Conservation (phyloP, 176 grass and related monocot genomes). For the Hordeum marinum region DNA sequence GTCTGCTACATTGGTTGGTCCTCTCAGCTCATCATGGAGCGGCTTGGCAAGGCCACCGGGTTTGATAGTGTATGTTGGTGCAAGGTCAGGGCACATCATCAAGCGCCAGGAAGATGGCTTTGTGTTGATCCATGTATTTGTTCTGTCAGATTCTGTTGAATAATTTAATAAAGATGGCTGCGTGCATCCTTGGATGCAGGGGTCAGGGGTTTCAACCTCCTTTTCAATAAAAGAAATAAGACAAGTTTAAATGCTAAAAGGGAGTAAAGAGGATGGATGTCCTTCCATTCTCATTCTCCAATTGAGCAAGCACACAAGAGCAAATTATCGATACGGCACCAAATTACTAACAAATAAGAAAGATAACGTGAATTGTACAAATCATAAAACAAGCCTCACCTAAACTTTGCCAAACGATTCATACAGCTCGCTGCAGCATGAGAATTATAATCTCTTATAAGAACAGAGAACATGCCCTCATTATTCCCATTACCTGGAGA, state of each 20-base stretch:
- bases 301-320: not conserved
- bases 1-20: no score
- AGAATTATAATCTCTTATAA: constrained; percentile 97
- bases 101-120: no score
- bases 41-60: no score
- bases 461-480: constrained; percentile 79
- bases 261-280: not conserved
- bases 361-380: not conserved
- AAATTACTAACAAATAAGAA: not conserved
- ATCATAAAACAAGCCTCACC: constrained; percentile 36
- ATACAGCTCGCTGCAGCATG: constrained; percentile 98
- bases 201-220: no score
- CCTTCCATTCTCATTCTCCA: constrained; percentile 5
- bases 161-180: no score
- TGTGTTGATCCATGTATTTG: no score
- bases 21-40: no score
- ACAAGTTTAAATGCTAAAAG: not conserved
- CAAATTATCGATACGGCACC: not conserved
- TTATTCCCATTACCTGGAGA: constrained; percentile 92
- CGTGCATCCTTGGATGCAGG: no score
- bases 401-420: constrained; percentile 97
- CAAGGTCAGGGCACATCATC: no score
- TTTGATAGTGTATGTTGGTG: no score
- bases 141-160: no score
- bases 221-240: no score